Evolutionary conservation across 495 filamentous ascomycete species (phyloP), one percentile per base, ranked within the genome.

Genomic region (Physcia stellaris): DNA sequence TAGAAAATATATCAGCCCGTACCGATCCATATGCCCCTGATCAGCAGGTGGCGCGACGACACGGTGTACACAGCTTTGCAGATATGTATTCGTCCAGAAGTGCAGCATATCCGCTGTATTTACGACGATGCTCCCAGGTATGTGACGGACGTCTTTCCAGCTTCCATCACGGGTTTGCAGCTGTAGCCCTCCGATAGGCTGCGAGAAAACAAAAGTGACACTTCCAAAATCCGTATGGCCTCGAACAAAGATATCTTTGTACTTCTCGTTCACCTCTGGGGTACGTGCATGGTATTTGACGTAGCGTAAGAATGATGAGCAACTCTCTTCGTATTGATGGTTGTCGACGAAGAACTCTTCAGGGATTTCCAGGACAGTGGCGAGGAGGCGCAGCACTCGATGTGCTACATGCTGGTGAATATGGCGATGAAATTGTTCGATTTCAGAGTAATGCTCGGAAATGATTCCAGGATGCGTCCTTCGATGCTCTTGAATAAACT

Each of bases 141-240:
- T 53, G 4, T 61, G 62, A 48, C 59, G 57, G 2, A 70, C 64
- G 40, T 59, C 66, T 44, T 66, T 65, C 66, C 66, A 70, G 15
- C 59, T 42, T 6, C 60, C 61, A 24, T 59, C 62, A 5, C 56
- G 49, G 18, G 62, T 63, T 15, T 52, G 52, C 31, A 71, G 57
- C 48, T 76, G 69, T 28, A 76, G 46, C 6, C 62, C 71, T 2
- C 69, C 71, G 21, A 74, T 55, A 4, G 70, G 68, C 39, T 75
- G 70, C 23, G 66, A 59, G 56, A 71, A 74, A 0, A 73, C 53
- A 13, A 76, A 49, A 0, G 69, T 74, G 6, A 74, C 37, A 17
- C 56, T 65, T 21, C 65, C 67, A 34, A 69, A 67, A 42, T 75
- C 71, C 1, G 66, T 69, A 45, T 74, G 69, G 0, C 66, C 68